A percentile compares a stretch with the other conserved stretches of the same genome.
phyloP scores from a whole-genome alignment of 2,329 filamentous ascomycete species.

The Chaetomium globosum region DNA sequence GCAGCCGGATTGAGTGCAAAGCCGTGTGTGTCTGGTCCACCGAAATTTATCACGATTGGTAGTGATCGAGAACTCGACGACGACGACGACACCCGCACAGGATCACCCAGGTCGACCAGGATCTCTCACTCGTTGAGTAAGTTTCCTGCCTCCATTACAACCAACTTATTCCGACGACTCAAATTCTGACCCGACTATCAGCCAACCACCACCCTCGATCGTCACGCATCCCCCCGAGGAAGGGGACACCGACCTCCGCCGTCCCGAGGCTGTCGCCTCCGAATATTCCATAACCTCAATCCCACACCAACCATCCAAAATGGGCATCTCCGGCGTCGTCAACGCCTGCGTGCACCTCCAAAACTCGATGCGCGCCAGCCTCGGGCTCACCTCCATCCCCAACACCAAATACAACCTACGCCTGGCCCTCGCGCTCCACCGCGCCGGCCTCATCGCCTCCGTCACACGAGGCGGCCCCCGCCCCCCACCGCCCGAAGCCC shows the following conservation, averaged over 20 bases:
- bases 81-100: conserved; percentile 8
- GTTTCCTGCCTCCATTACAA: neutral
- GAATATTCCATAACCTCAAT: neutral
- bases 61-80: conserved; percentile 14
- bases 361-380: conserved; percentile 81
- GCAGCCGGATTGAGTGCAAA: conserved; percentile 28
- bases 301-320: conserved; percentile 32
- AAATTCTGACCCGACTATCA: neutral
- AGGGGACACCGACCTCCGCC: conserved; percentile 7
- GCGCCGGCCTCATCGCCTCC: conserved; percentile 77
- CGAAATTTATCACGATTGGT: conserved; percentile 25
- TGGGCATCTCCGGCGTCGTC: conserved; percentile 67
- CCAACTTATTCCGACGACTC: neutral
- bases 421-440: conserved; percentile 75
- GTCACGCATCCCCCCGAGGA: conserved; percentile 3
- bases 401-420: conserved; percentile 79
- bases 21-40: conserved; percentile 13
- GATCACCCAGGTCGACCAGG: neutral
- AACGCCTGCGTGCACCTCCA: conserved; percentile 88
- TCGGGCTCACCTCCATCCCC: conserved; percentile 81
- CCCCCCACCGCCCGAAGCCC: conserved; percentile 52
- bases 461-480: conserved; percentile 71
- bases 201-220: neutral
- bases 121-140: conserved; percentile 10
- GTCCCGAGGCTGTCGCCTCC: neutral